Evolutionary conservation across 441 rosid species (phyloP).

Genomic region (Euphorbia celastroides): DNA sequence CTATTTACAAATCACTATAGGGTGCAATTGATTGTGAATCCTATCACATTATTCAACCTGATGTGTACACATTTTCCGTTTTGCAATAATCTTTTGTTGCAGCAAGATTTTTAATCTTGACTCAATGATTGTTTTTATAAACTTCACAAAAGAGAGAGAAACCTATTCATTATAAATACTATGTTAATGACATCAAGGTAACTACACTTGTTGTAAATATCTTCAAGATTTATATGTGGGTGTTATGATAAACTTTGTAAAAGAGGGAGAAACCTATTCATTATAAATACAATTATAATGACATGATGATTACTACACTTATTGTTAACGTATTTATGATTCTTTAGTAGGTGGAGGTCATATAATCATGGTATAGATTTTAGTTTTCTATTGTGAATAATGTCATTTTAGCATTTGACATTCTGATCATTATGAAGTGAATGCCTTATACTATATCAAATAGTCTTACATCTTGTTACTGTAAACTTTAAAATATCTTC

Average conservation of each 20-base stretch:
- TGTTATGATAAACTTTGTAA: background rate
- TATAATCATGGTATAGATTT: background rate
- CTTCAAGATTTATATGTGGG: background rate
- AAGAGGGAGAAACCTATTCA: background rate
- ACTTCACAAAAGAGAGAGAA: background rate
- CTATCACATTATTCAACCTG: background rate
- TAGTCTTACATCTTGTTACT: background rate
- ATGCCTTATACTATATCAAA: background rate
- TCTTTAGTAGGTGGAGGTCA: background rate
- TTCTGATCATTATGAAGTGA: background rate
- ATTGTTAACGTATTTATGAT: background rate
- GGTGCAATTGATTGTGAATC: background rate
- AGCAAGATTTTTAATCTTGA: background rate
- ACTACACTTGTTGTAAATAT: background rate
- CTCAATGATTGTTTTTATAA: background rate
- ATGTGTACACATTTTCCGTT: background rate
- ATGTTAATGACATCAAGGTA: background rate
- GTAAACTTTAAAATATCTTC: background rate
- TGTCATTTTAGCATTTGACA: background rate
- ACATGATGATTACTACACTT: background rate
- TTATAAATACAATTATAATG: background rate
- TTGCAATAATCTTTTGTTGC: background rate
- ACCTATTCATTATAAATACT: background rate
- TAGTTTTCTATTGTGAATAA: background rate
- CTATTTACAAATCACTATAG: background rate